Evolutionary conservation across 805 yeast species (phyloP).

Genomic region (Zygoascus flipseniorum): DNA sequence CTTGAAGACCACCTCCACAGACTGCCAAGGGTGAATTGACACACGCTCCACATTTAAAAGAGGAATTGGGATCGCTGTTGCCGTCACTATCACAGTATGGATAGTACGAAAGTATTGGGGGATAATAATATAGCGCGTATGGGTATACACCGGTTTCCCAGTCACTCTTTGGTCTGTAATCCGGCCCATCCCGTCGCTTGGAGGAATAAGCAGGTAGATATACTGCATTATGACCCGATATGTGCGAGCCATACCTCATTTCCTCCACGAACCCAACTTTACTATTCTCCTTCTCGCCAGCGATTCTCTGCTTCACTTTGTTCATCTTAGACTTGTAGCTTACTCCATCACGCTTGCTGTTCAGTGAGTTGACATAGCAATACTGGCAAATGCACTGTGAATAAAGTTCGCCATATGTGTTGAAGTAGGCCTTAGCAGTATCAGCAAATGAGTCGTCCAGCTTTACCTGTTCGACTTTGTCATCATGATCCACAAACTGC

Average conservation of each 20-base stretch:
- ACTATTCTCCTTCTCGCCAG: background rate
- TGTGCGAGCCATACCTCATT: slow-evolving; percentile 5
- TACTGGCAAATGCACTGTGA: slow-evolving; percentile 14
- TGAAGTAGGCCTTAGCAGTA: slow-evolving; percentile 8
- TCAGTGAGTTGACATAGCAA: slow-evolving; percentile 6
- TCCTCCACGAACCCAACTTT: background rate
- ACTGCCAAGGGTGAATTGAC: background rate
- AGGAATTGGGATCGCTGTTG: background rate
- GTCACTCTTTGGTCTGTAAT: background rate
- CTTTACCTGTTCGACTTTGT: slow-evolving; percentile 7
- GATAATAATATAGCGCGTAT: slow-evolving; percentile 3
- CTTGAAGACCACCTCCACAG: background rate
- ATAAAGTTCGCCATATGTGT: slow-evolving; percentile 7
- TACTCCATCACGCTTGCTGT: background rate
- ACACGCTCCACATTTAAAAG: background rate
- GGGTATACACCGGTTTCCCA: background rate
- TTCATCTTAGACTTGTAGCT: background rate
- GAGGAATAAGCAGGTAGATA: background rate
- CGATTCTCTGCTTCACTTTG: background rate
- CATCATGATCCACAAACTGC: slow-evolving; percentile 12
- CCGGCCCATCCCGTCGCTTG: background rate
- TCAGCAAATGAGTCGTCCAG: slow-evolving; percentile 6
- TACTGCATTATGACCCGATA: slow-evolving; percentile 11
- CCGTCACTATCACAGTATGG: background rate
- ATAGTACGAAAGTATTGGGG: background rate